Conservation (phyloP, 2,329 filamentous ascomycete genomes). For the Fusarium keratoplasticum region DNA sequence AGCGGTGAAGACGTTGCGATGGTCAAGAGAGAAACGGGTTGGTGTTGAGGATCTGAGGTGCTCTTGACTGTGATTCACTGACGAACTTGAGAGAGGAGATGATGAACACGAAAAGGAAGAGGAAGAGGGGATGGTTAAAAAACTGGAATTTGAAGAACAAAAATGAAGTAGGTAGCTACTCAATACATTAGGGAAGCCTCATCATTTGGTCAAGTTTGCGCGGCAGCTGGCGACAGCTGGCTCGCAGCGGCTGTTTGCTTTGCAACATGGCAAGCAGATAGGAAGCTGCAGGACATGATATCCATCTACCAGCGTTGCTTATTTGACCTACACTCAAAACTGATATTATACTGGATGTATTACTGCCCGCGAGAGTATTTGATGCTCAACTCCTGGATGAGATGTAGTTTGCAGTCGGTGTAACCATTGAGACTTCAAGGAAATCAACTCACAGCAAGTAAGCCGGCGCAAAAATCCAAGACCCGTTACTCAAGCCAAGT, state of each 20-base stretch:
- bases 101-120: neutral
- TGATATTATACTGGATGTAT: neutral
- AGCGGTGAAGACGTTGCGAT: neutral
- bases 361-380: neutral
- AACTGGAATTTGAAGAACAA: neutral
- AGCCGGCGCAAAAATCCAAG: neutral
- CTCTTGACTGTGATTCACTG: slow-evolving; percentile 13
- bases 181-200: neutral
- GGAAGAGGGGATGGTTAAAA: neutral
- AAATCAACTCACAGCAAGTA: neutral
- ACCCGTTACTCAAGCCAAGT: neutral
- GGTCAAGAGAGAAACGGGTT: neutral
- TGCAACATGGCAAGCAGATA: neutral
- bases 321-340: neutral
- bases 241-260: slow-evolving; percentile 8
- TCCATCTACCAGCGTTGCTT: neutral
- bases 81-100: neutral
- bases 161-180: neutral
- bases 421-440: neutral
- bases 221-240: slow-evolving; percentile 14
- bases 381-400: neutral
- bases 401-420: neutral
- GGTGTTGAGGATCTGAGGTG: neutral
- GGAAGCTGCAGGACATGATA: neutral
- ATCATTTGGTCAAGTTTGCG: neutral